Evolutionary conservation across 106 monocot genomes (phyloP), one percentile per base, ranked within the genome.

Genomic region (Apostasia shenzhenica): DNA sequence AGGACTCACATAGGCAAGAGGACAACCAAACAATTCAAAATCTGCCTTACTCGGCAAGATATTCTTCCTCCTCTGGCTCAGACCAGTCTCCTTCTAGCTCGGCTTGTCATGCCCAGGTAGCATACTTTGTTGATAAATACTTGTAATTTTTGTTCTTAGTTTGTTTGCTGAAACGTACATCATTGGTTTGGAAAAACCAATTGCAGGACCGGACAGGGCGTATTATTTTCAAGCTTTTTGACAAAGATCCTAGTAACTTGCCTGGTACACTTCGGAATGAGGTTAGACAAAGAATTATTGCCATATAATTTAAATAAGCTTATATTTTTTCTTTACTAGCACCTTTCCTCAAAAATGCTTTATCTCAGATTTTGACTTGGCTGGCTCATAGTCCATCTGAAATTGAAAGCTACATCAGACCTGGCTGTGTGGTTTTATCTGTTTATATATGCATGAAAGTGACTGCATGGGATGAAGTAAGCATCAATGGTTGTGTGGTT

Each of bases 341-440:
- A 13, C 54, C 5, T 39, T 51, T 4, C 1, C 45, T 59, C 7
- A 52, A 49, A 57, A 40, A 51, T 63, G 60, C 8, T 72, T 50
- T 66, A 11, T 77, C 75, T 55, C 82, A 99, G 99, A 82, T 99
- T 64, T 58, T 88, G 39, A 90, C 85, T 70, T 99, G 99, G 99
- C 81, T 99, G 48, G 85, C 93, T 48, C 76, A 78, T 59, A 99
- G 90, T 72, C 99, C 99, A 26, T 83, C 85, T 26, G 90, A 93
- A 51, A 99, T 99, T 79, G 99, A 99, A 69, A 88, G 99, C 77
- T 99, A 99, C 72, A 99, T 93, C 69, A 74, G 99, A 42, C 99
- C 99, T 61, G 99, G 99, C 56, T 99, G 99, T 74, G 81, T 99
- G 12, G 85, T 99, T 44, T 59, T 99, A 52, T 90, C 99, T 5